phyloP scores from a whole-genome alignment of 768 basidiomycete species.

The Neoboletus subvelutipes region DNA sequence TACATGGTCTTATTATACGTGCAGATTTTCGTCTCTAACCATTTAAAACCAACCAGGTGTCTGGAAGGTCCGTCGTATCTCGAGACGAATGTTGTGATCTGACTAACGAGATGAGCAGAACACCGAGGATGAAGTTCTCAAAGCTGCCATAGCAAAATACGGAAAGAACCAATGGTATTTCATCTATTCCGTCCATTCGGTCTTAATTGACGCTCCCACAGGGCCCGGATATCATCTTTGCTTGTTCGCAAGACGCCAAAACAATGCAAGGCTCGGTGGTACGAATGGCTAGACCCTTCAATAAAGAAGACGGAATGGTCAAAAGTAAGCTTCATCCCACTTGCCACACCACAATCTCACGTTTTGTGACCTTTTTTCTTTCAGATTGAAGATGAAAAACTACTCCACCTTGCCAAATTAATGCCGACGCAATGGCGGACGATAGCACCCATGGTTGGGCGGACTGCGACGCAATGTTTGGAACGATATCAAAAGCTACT shows the following conservation, averaged over 20 bases:
- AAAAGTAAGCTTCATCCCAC: conserved; percentile 53
- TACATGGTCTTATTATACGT: conserved; percentile 6
- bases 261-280: conserved; percentile 99
- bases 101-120: conserved; percentile 49
- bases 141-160: conserved; percentile 97
- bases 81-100: neutral
- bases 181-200: neutral
- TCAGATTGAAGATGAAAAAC: conserved; percentile 97
- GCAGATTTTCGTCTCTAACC: conserved; percentile 2
- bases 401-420: conserved; percentile 94
- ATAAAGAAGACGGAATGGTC: conserved; percentile 99
- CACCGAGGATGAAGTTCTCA: conserved; percentile 97
- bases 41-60: conserved; percentile 47
- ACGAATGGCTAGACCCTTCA: conserved; percentile 98
- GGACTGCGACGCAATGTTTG: conserved; percentile 96
- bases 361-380: neutral
- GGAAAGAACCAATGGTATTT: conserved; percentile 91
- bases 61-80: conserved; percentile 62
- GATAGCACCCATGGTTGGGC: conserved; percentile 96
- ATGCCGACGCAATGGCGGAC: conserved; percentile 99
- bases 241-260: conserved; percentile 98
- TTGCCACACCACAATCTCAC: neutral
- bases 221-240: conserved; percentile 97
- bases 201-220: conserved; percentile 26
- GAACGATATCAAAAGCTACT: conserved; percentile 98